These are phyloP conservation scores for Tephrocybe sp. DNA, from an alignment of 768 basidiomycete species.

Conservation along the genomic window DNA sequence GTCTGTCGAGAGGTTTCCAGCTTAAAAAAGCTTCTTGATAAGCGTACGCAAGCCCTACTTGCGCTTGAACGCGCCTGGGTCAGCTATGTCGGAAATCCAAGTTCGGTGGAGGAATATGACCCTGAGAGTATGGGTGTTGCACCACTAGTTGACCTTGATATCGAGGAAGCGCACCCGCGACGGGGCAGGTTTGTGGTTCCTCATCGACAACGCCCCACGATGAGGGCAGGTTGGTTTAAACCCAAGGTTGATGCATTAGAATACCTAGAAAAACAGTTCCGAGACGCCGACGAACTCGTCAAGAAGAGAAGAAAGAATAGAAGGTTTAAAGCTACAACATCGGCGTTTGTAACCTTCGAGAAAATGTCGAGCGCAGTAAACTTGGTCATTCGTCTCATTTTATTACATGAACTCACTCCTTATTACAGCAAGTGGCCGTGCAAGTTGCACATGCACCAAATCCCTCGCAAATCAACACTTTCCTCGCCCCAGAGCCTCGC, in stretches of 20 bases:
- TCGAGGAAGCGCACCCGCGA: conserved; percentile 49
- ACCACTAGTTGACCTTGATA: conserved; percentile 48
- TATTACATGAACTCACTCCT: not conserved
- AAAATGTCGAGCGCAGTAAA: conserved; percentile 89
- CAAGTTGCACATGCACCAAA: conserved; percentile 77
- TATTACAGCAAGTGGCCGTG: conserved; percentile 79
- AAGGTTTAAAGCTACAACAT: conserved; percentile 76
- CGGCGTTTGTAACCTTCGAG: conserved; percentile 95
- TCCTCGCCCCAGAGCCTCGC: conserved; percentile 86
- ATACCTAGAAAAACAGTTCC: conserved; percentile 77
- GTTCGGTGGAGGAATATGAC: conserved; percentile 78
- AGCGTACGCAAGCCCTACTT: conserved; percentile 76
- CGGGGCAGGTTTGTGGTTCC: conserved; percentile 63
- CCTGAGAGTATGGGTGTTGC: conserved; percentile 54
- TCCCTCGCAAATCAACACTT: conserved; percentile 64
- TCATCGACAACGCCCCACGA: conserved; percentile 71
- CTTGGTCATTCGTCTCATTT: not conserved
- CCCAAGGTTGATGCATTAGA: conserved; percentile 86
- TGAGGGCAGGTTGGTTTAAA: conserved; percentile 72
- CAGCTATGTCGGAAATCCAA: conserved; percentile 92
- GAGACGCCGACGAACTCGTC: conserved; percentile 80
- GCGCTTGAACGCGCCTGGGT: conserved; percentile 85
- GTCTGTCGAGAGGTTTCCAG: conserved; percentile 81
- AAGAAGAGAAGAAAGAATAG: conserved; percentile 67
- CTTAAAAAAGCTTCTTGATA: conserved; percentile 70